Percentiles rank a stretch among this genome's conserved stretches.
Evolutionary conservation across 805 yeast genomes (phyloP).

Genomic region (Isabelozyma pseudorhagii): DNA sequence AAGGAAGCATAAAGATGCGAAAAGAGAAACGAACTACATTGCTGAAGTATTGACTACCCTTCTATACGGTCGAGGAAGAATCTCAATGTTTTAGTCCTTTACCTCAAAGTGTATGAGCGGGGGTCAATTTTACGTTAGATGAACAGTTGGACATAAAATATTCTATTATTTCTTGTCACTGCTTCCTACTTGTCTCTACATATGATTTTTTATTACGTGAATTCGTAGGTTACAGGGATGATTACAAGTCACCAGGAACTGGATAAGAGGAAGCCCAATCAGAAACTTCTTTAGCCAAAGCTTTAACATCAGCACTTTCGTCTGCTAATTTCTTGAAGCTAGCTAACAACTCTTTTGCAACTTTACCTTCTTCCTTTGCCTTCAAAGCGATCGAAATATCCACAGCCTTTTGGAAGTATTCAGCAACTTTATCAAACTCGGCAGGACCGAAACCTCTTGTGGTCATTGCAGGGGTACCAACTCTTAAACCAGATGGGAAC

Average conservation of each 20-base stretch:
- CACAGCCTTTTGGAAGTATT: slow-evolving; percentile 79
- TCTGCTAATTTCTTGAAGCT: slow-evolving; percentile 71
- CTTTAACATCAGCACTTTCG: slow-evolving; percentile 57
- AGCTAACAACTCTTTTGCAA: slow-evolving; percentile 58
- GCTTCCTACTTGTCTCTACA: no score
- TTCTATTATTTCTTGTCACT: no score
- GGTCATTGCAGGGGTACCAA: slow-evolving; percentile 98
- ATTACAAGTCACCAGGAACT: slow-evolving; percentile 73
- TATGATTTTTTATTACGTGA: background rate
- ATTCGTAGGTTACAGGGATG: background rate
- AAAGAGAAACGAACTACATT: background rate
- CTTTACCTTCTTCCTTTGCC: slow-evolving; percentile 53
- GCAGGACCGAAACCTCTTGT: slow-evolving; percentile 92
- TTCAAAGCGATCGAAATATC: slow-evolving; percentile 60
- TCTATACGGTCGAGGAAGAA: background rate
- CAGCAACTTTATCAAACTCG: slow-evolving; percentile 78
- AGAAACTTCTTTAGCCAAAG: slow-evolving; percentile 62
- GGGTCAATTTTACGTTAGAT: no score
- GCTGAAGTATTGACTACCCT: background rate
- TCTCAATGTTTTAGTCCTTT: no score
- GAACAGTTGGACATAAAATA: no score
- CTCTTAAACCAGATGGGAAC: slow-evolving; percentile 95
- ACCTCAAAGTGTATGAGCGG: no score
- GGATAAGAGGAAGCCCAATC: slow-evolving; percentile 75
- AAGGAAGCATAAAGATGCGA: background rate